A percentile compares a stretch with the other conserved stretches of the same genome.
phyloP scores from a whole-genome alignment of 768 basidiomycete species.

The Leccinum uliginosum region DNA sequence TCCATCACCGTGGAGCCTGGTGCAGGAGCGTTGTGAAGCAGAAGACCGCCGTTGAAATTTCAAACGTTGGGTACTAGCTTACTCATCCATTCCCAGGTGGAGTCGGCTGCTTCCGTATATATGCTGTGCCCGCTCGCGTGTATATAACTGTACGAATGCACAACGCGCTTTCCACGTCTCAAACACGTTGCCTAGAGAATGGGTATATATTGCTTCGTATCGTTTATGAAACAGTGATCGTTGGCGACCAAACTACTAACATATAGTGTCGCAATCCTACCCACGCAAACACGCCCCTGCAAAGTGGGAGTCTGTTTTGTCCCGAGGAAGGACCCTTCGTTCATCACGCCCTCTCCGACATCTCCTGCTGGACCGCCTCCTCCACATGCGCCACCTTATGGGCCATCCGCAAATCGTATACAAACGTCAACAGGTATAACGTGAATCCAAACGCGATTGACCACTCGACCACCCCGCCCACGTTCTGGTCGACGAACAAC shows the following conservation, averaged over 20 bases:
- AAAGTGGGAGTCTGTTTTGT: too few species aligned
- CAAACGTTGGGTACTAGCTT: not conserved
- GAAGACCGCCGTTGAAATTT: not conserved
- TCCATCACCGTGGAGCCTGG: conserved; percentile 2
- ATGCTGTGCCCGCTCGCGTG: too few species aligned
- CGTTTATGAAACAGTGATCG: too few species aligned
- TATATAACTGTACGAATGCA: too few species aligned
- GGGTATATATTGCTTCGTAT: too few species aligned
- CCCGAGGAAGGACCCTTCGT: too few species aligned
- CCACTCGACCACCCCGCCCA: conserved; percentile 74
- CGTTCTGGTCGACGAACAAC: conserved; percentile 41
- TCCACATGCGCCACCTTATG: conserved; percentile 19
- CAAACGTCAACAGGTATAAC: conserved; percentile 70
- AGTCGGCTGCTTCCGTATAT: too few species aligned
- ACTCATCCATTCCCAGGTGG: not conserved
- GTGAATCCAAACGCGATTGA: conserved; percentile 66
- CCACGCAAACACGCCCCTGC: too few species aligned
- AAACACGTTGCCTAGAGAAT: too few species aligned
- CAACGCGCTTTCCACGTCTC: too few species aligned
- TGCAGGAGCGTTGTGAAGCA: not conserved
- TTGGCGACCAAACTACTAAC: too few species aligned
- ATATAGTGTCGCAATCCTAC: too few species aligned
- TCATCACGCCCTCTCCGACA: conserved; percentile 2
- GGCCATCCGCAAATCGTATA: conserved; percentile 61
- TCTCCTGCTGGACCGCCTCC: not conserved